Percentiles rank a stretch among this genome's conserved stretches.
phyloP scores from a whole-genome alignment of 2,329 filamentous ascomycete species.

The Fusarium graminum region DNA sequence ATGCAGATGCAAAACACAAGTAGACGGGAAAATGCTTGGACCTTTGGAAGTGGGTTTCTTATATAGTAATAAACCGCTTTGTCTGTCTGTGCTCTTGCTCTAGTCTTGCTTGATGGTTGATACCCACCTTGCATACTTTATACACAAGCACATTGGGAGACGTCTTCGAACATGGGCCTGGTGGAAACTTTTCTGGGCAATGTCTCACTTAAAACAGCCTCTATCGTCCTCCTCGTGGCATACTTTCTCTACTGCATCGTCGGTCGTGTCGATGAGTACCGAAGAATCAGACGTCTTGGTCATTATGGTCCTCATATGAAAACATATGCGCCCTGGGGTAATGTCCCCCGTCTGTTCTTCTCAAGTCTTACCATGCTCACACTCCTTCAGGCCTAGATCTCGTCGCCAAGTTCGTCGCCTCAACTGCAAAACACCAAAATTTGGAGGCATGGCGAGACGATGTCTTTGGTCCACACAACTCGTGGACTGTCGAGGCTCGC shows the following conservation, averaged over 20 bases:
- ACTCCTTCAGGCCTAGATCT: conserved; percentile 70
- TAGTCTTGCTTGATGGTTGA: not conserved
- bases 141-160: not conserved
- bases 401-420: conserved; percentile 67
- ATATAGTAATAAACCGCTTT: too few species aligned
- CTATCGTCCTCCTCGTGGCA: conserved; percentile 55
- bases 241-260: conserved; percentile 57
- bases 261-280: conserved; percentile 57
- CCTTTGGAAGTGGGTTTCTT: too few species aligned
- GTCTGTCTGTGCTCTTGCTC: not conserved
- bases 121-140: not conserved
- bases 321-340: conserved; percentile 62
- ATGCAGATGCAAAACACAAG: too few species aligned
- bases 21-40: too few species aligned
- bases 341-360: conserved; percentile 31
- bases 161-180: conserved; percentile 59
- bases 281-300: conserved; percentile 62
- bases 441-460: conserved; percentile 71
- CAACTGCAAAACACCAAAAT: conserved; percentile 66
- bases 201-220: conserved; percentile 58
- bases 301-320: conserved; percentile 56
- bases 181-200: conserved; percentile 62
- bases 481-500: conserved; percentile 72
- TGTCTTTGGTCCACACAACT: conserved; percentile 58
- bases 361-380: not conserved